Evolutionary conservation across 1,284 basidiomycete species (phyloP).

Genomic region (Rhodotorula sp.): DNA sequence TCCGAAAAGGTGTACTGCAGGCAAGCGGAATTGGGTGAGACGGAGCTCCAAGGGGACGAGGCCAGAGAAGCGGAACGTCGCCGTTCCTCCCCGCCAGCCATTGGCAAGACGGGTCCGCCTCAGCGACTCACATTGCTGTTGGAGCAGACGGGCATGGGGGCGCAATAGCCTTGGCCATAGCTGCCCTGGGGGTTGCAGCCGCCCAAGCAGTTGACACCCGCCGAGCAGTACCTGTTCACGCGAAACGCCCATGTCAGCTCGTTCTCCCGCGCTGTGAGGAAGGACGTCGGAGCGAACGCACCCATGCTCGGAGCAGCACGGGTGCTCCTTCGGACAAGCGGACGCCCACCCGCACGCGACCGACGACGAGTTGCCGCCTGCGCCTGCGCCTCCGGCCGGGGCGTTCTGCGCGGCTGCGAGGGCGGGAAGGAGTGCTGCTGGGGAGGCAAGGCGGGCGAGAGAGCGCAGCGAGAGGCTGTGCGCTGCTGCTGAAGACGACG

Average conservation of each 20-base stretch:
- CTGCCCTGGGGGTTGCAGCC: constrained; percentile 36
- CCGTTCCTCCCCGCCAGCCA: too few relatives aligned
- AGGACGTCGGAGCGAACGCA: not conserved
- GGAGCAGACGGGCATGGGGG: constrained; percentile 35
- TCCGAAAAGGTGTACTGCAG: constrained; percentile 41
- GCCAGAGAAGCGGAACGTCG: too few relatives aligned
- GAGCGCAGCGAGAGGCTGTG: too few relatives aligned
- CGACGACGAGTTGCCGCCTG: not conserved
- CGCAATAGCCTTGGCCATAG: constrained; percentile 33
- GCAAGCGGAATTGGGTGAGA: not conserved
- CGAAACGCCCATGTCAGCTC: not conserved
- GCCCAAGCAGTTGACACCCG: constrained; percentile 16
- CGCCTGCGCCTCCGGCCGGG: constrained; percentile 1
- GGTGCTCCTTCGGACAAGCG: constrained; percentile 4
- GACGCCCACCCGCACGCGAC: constrained; percentile 19
- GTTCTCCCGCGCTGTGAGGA: not conserved
- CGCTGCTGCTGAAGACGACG: too few relatives aligned
- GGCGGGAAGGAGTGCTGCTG: not conserved
- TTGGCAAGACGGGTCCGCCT: too few relatives aligned
- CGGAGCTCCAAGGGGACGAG: too few relatives aligned
- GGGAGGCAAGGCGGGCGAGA: not conserved
- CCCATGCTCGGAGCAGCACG: constrained; percentile 28
- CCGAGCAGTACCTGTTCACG: constrained; percentile 9
- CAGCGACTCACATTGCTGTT: constrained; percentile 22
- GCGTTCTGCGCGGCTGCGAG: constrained; percentile 6